phyloP scores from a whole-genome alignment of 495 filamentous ascomycete genomes.

The Hypoxylon trugodes region DNA sequence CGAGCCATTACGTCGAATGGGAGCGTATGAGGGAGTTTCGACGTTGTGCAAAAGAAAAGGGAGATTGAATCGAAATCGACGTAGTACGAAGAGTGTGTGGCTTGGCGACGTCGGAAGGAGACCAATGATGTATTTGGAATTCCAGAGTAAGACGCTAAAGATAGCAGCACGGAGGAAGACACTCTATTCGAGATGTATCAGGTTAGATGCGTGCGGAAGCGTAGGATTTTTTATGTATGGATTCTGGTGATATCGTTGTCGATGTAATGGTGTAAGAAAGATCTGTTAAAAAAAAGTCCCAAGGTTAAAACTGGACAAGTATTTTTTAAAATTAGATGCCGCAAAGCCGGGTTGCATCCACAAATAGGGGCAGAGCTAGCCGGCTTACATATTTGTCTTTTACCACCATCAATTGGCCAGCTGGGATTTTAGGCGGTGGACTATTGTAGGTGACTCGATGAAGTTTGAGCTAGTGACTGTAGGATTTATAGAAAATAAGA shows the following conservation, averaged over 20 bases:
- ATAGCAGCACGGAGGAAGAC: not conserved
- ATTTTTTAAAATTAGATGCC: conserved; percentile 38
- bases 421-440: conserved; percentile 27
- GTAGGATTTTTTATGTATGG: conserved; percentile 2
- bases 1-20: conserved; percentile 70
- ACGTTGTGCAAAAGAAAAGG: not conserved
- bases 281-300: conserved; percentile 27
- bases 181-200: not conserved
- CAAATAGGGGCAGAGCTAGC: conserved; percentile 34
- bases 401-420: conserved; percentile 30
- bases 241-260: not conserved
- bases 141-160: not conserved
- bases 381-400: conserved; percentile 32
- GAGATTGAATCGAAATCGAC: not conserved
- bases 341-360: conserved; percentile 19
- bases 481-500: conserved; percentile 3
- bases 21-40: not conserved
- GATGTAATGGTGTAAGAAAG: conserved; percentile 11
- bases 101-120: not conserved
- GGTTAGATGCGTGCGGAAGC: conserved; percentile 6
- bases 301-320: conserved; percentile 27
- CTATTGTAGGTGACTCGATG: not conserved
- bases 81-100: not conserved
- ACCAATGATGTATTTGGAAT: not conserved
- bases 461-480: conserved; percentile 2